Evolutionary conservation across 352 stramenopile species (phyloP).

Genomic region (Pythium rishiriense): DNA sequence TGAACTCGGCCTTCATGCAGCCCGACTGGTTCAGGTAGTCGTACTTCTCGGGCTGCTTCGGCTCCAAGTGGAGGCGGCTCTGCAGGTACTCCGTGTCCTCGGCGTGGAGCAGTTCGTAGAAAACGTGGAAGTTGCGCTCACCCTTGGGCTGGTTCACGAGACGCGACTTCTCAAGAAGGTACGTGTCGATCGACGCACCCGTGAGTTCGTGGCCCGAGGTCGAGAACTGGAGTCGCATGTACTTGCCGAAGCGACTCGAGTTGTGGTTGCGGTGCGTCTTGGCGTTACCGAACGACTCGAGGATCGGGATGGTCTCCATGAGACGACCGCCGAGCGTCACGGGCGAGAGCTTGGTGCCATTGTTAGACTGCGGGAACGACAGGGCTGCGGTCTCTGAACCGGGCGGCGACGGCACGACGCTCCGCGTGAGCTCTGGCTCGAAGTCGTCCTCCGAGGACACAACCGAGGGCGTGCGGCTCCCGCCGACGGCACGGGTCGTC

Average conservation of each 20-base stretch:
- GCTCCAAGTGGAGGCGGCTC: constrained; percentile 50
- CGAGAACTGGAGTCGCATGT: constrained; percentile 85
- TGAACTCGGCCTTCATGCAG: constrained; percentile 65
- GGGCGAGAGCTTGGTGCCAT: constrained; percentile 55
- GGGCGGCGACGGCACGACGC: constrained; percentile 29
- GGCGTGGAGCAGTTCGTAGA: constrained; percentile 79
- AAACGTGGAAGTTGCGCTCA: constrained; percentile 88
- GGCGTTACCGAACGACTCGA: constrained; percentile 90
- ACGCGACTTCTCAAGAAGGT: constrained; percentile 83
- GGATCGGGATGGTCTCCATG: constrained; percentile 91
- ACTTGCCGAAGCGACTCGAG: constrained; percentile 92
- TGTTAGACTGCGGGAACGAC: constrained; percentile 67
- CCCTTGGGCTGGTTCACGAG: constrained; percentile 72
- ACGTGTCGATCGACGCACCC: constrained; percentile 80
- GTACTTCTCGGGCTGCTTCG: constrained; percentile 62
- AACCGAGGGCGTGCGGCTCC: constrained; percentile 40
- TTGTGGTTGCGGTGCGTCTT: constrained; percentile 91
- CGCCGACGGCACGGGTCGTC: constrained; percentile 63
- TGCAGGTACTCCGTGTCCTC: constrained; percentile 54
- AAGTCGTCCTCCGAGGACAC: constrained; percentile 52
- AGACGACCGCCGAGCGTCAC: constrained; percentile 72
- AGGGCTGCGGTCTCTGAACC: constrained; percentile 55
- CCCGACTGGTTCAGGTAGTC: constrained; percentile 78
- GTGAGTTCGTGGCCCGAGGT: constrained; percentile 70
- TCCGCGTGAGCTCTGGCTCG: constrained; percentile 66